Percentiles rank a stretch among this genome's conserved stretches.
These are phyloP conservation scores for Backusella sp. DNA, from an alignment of 192 early-diverging fungal species.

Conservation along the genomic window DNA sequence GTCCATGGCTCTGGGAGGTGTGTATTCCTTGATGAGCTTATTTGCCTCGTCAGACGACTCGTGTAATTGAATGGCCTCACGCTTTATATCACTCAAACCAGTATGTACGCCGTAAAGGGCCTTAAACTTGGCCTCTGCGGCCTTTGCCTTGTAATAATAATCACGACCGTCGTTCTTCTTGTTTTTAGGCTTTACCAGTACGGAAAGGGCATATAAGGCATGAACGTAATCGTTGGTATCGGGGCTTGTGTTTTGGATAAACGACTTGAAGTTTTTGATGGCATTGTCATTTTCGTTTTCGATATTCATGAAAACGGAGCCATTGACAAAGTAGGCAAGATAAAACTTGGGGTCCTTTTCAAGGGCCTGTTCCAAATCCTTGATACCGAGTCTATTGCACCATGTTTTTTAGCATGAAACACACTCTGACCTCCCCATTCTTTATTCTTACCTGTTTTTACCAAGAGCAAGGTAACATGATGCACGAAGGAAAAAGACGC, in stretches of 20 bases:
- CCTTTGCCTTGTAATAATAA: conserved; percentile 52
- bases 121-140: conserved; percentile 52
- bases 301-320: conserved; percentile 39
- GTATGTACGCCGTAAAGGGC: conserved; percentile 48
- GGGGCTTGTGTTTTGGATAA: conserved; percentile 46
- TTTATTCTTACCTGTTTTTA: conserved; percentile 39
- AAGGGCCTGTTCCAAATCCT: conserved; percentile 28
- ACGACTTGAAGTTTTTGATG: conserved; percentile 50
- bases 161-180: conserved; percentile 46
- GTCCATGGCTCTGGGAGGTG: conserved; percentile 18
- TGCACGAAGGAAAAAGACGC: conserved; percentile 52
- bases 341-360: conserved; percentile 27
- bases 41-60: conserved; percentile 34
- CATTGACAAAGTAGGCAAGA: conserved; percentile 31
- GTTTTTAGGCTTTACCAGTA: conserved; percentile 34
- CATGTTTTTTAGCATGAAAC: background rate
- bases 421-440: background rate
- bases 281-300: conserved; percentile 45
- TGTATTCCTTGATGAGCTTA: conserved; percentile 17
- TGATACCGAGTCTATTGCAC: conserved; percentile 28
- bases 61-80: conserved; percentile 39
- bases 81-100: conserved; percentile 53
- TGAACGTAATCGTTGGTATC: conserved; percentile 53
- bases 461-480: conserved; percentile 48
- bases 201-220: conserved; percentile 50